Conservation (phyloP, 2,329 filamentous ascomycete genomes). For the Neopestalotiopsis clavispora region DNA sequence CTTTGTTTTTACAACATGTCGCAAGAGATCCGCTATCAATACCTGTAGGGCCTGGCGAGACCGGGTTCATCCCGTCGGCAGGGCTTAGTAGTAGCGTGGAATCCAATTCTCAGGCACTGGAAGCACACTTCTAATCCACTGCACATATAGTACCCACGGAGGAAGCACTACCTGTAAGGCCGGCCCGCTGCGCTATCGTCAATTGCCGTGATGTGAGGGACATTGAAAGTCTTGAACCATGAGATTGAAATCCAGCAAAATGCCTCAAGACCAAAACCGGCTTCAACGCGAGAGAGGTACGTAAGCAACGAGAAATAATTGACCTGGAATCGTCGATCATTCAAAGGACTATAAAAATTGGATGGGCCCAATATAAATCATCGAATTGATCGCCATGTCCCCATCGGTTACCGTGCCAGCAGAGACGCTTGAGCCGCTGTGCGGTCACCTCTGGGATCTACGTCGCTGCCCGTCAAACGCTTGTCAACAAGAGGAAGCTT, state of each 20-base stretch:
- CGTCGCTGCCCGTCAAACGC: neutral
- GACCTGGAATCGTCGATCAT: conserved; percentile 2
- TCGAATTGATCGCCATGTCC: neutral
- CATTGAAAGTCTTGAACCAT: neutral
- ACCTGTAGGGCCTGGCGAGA: neutral
- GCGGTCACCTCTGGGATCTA: conserved; percentile 17
- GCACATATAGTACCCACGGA: neutral
- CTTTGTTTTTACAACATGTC: neutral
- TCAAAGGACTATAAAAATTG: neutral
- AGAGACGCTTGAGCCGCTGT: conserved; percentile 31
- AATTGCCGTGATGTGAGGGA: neutral
- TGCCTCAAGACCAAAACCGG: neutral
- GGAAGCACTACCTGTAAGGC: neutral
- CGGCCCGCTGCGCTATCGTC: neutral
- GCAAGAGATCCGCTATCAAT: neutral
- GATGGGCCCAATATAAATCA: conserved; percentile 3
- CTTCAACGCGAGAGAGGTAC: neutral
- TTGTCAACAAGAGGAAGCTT: conserved; percentile 13
- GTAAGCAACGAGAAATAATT: neutral
- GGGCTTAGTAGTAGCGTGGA: neutral
- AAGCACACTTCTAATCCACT: neutral
- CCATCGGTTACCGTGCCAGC: conserved; percentile 31
- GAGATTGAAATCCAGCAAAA: neutral
- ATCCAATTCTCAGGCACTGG: neutral
- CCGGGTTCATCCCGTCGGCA: neutral